Evolutionary conservation across 2,329 filamentous ascomycete genomes (phyloP), one percentile per base, ranked within the genome.

Genomic region (Zymoseptoria tritici): DNA sequence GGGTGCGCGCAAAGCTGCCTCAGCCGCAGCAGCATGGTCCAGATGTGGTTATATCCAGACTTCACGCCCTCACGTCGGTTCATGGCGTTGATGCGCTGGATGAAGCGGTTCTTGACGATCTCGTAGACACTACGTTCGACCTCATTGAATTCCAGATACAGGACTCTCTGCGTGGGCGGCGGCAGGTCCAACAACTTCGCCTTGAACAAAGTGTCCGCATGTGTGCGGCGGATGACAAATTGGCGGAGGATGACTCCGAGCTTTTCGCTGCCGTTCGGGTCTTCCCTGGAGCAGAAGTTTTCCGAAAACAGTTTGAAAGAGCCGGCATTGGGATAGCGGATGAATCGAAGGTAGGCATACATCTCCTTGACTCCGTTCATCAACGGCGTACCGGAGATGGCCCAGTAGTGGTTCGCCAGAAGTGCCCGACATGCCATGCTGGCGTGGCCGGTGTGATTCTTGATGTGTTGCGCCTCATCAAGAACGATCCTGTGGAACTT

Each of bases 401-500:
- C 74, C 77, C 78, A 80, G 22, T 71, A 69, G 60, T 77, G 72
- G 0, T 68, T 55, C 0, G 74, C 73, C 54, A 71, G 71, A 2
- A 80, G 62, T 0, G 70, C 74, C 2, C 76, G 74, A 60, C 78
- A 81, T 3, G 79, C 79, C 42, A 79, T 68, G 0, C 75, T 78
- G 0, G 77, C 81, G 3, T 71, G 69, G 1, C 68, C 65, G 0
- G 58, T 58, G 5, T 76, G 70, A 29, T 83, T 85, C 83, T 97
- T 97, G 85, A 99, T 97, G 65, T 92, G 92, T 73, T 97, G 94
- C 1, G 94, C 94, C 76, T 99, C 93, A 68, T 99, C 93, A 29
- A 97, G 84, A 74, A 99, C 76, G 3, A 86, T 61, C 1, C 84
- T 72, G 49, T 81, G 77, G 73, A 78, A 84, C 0, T 73, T 68